Conservation (phyloP, 495 filamentous ascomycete genomes). For the Recurvomyces mirabilis region DNA sequence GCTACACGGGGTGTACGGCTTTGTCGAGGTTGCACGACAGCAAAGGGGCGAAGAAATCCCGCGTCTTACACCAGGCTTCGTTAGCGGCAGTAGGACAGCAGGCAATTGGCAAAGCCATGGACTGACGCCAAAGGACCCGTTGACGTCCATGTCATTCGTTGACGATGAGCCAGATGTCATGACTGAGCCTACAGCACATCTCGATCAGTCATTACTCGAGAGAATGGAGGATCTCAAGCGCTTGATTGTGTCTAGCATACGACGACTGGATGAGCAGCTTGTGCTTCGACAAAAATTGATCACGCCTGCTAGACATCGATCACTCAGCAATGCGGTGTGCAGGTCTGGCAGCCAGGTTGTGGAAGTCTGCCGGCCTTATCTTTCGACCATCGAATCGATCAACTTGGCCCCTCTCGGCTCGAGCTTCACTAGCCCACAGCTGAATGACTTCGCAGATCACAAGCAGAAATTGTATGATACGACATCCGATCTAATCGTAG, state of each 20-base stretch:
- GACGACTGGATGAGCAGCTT: slow-evolving; percentile 77
- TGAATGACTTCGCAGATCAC: slow-evolving; percentile 76
- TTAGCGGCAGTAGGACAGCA: slow-evolving; percentile 65
- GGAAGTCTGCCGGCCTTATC: slow-evolving; percentile 78
- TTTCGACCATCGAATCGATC: slow-evolving; percentile 76
- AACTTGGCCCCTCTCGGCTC: slow-evolving; percentile 66
- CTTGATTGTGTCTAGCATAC: slow-evolving; percentile 67
- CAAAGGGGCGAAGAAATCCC: slow-evolving; percentile 83
- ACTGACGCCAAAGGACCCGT: slow-evolving; percentile 53
- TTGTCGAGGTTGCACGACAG: slow-evolving; percentile 86
- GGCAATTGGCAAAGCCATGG: slow-evolving; percentile 94
- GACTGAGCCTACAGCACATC: slow-evolving; percentile 55
- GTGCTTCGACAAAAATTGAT: slow-evolving; percentile 63
- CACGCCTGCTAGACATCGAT: slow-evolving; percentile 54
- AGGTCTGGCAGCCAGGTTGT: slow-evolving; percentile 62
- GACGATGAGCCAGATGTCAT: slow-evolving; percentile 63
- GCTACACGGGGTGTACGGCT: slow-evolving; percentile 82
- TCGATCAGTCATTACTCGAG: slow-evolving; percentile 69
- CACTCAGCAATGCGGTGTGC: slow-evolving; percentile 65
- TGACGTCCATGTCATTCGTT: slow-evolving; percentile 63
- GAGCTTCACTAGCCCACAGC: slow-evolving; percentile 67
- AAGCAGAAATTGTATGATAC: slow-evolving; percentile 91
- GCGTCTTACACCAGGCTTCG: slow-evolving; percentile 82
- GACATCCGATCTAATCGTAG: slow-evolving; percentile 75
- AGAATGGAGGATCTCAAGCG: slow-evolving; percentile 73